Evolutionary conservation across 148 eudicot genomes (phyloP), one percentile per base, ranked within the genome.

Genomic region (Amaranthus hypochondriacus): DNA sequence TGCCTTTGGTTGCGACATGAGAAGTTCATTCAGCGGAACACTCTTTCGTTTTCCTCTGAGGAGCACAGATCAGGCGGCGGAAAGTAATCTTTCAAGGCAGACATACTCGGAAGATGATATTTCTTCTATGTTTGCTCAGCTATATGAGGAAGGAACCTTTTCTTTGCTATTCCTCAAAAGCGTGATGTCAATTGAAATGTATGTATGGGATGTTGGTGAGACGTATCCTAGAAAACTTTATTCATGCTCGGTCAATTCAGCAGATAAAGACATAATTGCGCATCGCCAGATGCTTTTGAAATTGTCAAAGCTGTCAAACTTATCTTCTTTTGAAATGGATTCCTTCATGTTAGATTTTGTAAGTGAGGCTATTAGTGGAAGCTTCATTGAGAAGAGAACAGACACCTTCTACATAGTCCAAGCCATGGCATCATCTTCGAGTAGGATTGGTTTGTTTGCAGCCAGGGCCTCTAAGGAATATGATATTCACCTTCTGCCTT

Each of bases 11-110:
- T 92, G 99, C 77, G 89, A 95, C 87, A 95, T 95, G 99, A 82
- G 74, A 84, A 74, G 60, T 79, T 84, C 92, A 78, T 92, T 95
- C 84, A 74, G 66, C 67, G 97, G 99, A 79, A 95, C 99, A 74
- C 80, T 95, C 76, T 95, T 95, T 64, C 99, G 99, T 80, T 95
- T 95, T 74, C 99, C 99, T 83, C 80, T 95, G 87, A 92, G 99
- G 83, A 92, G 78, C 82, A 83, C 85, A 69, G 94, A 92, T 76
- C 99, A 95, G 84, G 97, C 99, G 66, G 87, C 86, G 73, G 87
- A 79, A 48, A 92, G 99, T 82, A 95, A 88, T 84, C 92, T 95
- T 53, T 95, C 99, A 75, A 95, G 89, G 88, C 99, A 95, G 82
- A 91, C 88, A 18, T 95, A 90, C 81, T 73, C 73, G 64, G 97